phyloP scores from a whole-genome alignment of 768 basidiomycete species.

The Termitomyces sp. region DNA sequence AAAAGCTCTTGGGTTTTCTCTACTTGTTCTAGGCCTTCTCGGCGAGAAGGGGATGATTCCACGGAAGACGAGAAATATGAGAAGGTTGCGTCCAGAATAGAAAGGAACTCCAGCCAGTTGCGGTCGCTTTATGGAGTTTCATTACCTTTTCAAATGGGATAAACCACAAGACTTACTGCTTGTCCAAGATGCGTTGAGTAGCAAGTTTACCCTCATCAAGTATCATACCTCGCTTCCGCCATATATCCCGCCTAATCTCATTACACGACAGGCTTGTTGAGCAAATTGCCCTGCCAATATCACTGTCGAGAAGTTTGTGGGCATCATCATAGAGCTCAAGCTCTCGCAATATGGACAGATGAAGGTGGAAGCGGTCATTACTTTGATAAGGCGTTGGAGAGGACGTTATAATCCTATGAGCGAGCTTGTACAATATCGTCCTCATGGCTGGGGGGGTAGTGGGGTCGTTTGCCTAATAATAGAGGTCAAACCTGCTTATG shows the following conservation, averaged over 20 bases:
- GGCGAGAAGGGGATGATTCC: constrained; percentile 24
- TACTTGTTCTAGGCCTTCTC: constrained; percentile 34
- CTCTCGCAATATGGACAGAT: constrained; percentile 68
- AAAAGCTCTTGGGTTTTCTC: constrained; percentile 50
- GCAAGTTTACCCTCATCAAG: constrained; percentile 63
- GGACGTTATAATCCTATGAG: constrained; percentile 67
- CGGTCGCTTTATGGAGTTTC: constrained; percentile 50
- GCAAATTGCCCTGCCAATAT: constrained; percentile 65
- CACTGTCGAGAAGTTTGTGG: constrained; percentile 60
- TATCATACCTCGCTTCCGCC: constrained; percentile 49
- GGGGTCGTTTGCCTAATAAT: constrained; percentile 63
- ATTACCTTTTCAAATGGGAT: neutral
- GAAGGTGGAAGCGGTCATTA: constrained; percentile 76
- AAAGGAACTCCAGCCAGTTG: constrained; percentile 83
- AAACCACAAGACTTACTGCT: constrained; percentile 43
- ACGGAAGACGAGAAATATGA: constrained; percentile 23
- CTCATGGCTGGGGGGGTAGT: constrained; percentile 61
- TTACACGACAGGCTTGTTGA: constrained; percentile 69
- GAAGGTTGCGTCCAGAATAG: constrained; percentile 69
- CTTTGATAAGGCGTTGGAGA: constrained; percentile 58
- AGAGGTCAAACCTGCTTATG: neutral
- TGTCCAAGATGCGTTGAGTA: constrained; percentile 52
- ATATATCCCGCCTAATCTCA: constrained; percentile 71
- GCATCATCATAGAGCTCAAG: constrained; percentile 70
- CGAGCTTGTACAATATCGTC: constrained; percentile 68